Conservation (phyloP, 257 asterid genomes). For the Rubia yunnanensis region DNA sequence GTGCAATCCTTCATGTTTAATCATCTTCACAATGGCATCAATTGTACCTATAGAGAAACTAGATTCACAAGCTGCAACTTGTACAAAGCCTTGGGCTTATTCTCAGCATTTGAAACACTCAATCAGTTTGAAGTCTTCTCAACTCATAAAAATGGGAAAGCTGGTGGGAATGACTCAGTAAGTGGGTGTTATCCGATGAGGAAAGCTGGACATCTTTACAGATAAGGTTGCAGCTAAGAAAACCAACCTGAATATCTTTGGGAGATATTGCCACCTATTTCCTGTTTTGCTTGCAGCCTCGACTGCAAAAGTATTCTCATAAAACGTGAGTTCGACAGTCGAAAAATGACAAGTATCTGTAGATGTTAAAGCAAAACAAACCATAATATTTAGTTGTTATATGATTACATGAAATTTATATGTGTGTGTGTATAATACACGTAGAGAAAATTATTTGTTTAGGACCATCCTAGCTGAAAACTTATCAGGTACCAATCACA, state of each 20-base stretch:
- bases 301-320: slow-evolving; percentile 48
- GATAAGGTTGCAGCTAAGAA: neutral
- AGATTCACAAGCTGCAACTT: slow-evolving; percentile 13
- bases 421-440: too few relatives aligned
- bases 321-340: neutral
- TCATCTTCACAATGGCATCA: slow-evolving; percentile 82
- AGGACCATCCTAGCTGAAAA: too few relatives aligned
- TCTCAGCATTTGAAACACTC: too few relatives aligned
- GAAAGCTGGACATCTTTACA: neutral
- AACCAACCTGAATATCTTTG: slow-evolving; percentile 72
- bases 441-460: too few relatives aligned
- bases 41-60: slow-evolving; percentile 39
- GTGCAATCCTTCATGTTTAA: slow-evolving; percentile 62
- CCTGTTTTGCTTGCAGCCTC: slow-evolving; percentile 98
- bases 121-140: neutral
- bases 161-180: too few relatives aligned
- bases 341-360: neutral
- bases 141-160: neutral
- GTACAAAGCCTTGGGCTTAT: too few relatives aligned
- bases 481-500: too few relatives aligned
- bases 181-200: too few relatives aligned
- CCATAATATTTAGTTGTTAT: too few relatives aligned
- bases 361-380: neutral
- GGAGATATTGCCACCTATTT: slow-evolving; percentile 64
- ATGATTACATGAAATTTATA: too few relatives aligned